Evolutionary conservation across 768 basidiomycete genomes (phyloP), one percentile per base, ranked within the genome.

Genomic region (Lentinula lateritia): DNA sequence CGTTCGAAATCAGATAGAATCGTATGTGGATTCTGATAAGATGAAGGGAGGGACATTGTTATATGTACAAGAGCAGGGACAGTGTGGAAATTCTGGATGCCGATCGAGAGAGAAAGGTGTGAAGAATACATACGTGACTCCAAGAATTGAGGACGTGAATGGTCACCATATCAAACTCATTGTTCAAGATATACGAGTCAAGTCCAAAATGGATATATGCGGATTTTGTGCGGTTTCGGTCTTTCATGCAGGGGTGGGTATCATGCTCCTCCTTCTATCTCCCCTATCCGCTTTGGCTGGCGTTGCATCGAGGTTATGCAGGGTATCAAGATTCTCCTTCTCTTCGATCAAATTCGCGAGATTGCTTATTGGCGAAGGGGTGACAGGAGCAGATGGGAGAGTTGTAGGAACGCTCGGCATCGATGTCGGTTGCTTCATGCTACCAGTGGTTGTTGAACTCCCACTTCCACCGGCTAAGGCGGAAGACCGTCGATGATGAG

Each of bases 251-350:
- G 50, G 71, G n/a, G 66, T 66, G 32, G 76, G 73, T 62, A 77
- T 65, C 68, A 71, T 18, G 57, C 66, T 75, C 60, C 72, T 72
- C 63, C 72, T 69, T 62, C 68, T 70, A 7, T 69, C 62, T 35
- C 63, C 45, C 41, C 63, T 65, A 56, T 52, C 35, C 13, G 50
- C 52, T 57, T 23, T 60, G 18, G 34, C 56, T 50, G 28, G 61
- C 42, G 58, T 58, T 42, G 13, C 46, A 62, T 61, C 48, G 50
- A n/a, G 8, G 9, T 9, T 3, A 23, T 48, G 46, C 46, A 48
- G n/a, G 46, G 35, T 50, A 62, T 76, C 75, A 59, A 82, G 68
- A 64, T 88, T 88, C 73, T 87, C 85, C 73, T 87, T 88, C 68
- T 87, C 85, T 38, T 72, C 66, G 69, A 82, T 80, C 10, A 73